phyloP scores from a whole-genome alignment of 2,329 filamentous ascomycete species.

The Lecanicillium sp. region DNA sequence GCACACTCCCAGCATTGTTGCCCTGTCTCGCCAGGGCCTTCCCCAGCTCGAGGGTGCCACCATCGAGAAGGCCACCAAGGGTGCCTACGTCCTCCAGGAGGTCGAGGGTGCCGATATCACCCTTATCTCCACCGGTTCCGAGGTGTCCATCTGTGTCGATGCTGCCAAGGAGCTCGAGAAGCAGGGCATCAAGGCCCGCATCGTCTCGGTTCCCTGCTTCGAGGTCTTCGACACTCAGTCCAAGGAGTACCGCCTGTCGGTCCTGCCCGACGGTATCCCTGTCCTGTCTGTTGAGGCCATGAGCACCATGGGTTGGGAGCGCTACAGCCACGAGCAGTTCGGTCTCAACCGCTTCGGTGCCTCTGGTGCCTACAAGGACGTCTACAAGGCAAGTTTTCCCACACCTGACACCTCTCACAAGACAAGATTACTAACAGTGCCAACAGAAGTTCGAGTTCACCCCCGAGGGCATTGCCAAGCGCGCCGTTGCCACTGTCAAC shows the following conservation, averaged over 20 bases:
- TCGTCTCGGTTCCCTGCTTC: slow-evolving; percentile 93
- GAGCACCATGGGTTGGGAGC: slow-evolving; percentile 97
- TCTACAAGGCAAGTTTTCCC: slow-evolving; percentile 67
- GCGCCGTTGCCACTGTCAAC: slow-evolving; percentile 81
- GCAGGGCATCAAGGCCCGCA: slow-evolving; percentile 77
- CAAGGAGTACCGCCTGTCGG: slow-evolving; percentile 91
- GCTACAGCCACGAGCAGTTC: slow-evolving; percentile 99
- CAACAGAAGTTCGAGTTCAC: slow-evolving; percentile 97
- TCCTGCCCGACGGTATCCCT: slow-evolving; percentile 90
- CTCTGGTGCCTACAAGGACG: slow-evolving; percentile 92
- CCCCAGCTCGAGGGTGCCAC: slow-evolving; percentile 94
- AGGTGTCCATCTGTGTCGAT: slow-evolving; percentile 90
- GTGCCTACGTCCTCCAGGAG: slow-evolving; percentile 87
- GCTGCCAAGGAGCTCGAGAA: slow-evolving; percentile 88
- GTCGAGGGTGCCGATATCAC: slow-evolving; percentile 78
- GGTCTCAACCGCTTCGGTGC: slow-evolving; percentile 98
- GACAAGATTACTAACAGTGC: slow-evolving; percentile 25
- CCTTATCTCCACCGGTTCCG: slow-evolving; percentile 89
- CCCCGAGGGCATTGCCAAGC: slow-evolving; percentile 92
- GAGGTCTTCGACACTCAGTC: slow-evolving; percentile 92
- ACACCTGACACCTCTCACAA: neutral
- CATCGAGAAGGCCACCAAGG: slow-evolving; percentile 84
- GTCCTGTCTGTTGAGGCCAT: slow-evolving; percentile 92
- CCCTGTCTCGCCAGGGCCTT: slow-evolving; percentile 95
- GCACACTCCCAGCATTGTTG: slow-evolving; percentile 85